Evolutionary conservation across 2,329 filamentous ascomycete species (phyloP).

Genomic region (Dothiorella sarmentorum): DNA sequence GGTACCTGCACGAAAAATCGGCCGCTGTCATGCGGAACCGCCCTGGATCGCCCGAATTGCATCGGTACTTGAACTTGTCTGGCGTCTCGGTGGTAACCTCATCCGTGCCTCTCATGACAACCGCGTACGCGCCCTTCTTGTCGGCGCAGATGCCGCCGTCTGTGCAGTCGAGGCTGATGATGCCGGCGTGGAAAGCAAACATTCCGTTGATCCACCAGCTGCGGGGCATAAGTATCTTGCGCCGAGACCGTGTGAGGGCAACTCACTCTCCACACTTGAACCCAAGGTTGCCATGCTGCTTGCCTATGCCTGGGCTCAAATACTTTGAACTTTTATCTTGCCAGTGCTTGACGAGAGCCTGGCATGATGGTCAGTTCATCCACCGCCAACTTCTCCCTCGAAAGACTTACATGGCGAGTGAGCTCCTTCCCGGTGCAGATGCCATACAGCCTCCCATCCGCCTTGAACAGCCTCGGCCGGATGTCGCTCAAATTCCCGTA

Average conservation of each 20-base stretch:
- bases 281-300: constrained; percentile 40
- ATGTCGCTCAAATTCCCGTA: constrained; percentile 40
- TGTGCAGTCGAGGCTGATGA: constrained; percentile 43
- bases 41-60: constrained; percentile 38
- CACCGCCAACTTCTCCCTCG: constrained; percentile 18
- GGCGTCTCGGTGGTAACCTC: constrained; percentile 37
- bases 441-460: constrained; percentile 42
- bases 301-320: constrained; percentile 30
- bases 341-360: constrained; percentile 36
- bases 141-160: constrained; percentile 44
- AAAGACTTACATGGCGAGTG: constrained; percentile 35
- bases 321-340: constrained; percentile 30
- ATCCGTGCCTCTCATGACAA: constrained; percentile 41
- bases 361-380: background rate
- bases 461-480: constrained; percentile 41
- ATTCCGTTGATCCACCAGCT: constrained; percentile 51
- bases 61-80: constrained; percentile 42
- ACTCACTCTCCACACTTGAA: constrained; percentile 48
- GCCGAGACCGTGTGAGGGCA: background rate
- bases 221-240: background rate
- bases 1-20: constrained; percentile 38
- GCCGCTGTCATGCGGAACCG: constrained; percentile 44
- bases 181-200: constrained; percentile 47
- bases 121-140: constrained; percentile 43
- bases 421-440: constrained; percentile 39